Evolutionary conservation across 2,329 filamentous ascomycete species (phyloP), one percentile per base, ranked within the genome.

Genomic region (Colletotrichum aenigma): DNA sequence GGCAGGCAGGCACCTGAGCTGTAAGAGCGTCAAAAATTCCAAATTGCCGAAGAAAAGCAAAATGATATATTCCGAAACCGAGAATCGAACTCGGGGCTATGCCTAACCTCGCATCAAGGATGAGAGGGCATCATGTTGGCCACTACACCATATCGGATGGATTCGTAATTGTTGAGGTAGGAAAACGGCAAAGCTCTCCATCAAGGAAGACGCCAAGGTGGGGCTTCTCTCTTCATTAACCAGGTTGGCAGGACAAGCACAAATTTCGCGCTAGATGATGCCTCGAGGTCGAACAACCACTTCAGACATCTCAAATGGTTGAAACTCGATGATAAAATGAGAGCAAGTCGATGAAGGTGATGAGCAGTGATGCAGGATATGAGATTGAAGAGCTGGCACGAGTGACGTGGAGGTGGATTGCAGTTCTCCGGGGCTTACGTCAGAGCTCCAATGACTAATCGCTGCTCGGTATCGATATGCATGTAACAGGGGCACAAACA

Each of bases 81-180:
- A 70, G 67, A 70, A 70, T 62, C 58, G 56, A 70, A 70, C 56
- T 70, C 67, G 67, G 58, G 67, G 67, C 58, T 70, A 70, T 70
- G 58, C 58, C 67, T 70, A 62, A 55, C 67, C 67, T 34, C 67
- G 58, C 67, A 62, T 34, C 16, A n/a, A 13, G 2, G 8, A 69
- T 70, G 67, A 62, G 67, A 70, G 67, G 67, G 67, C 67, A 62
- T 70, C 67, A 70, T 70, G 38, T 70, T 70, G 56, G 56, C 67
- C 67, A 70, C 67, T 70, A 70, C 67, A 70, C 56, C 58, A 70
- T 61, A 70, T 70, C 67, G 67, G 67, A 70, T 18, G 56, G 67
- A 62, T 12, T 6, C 9, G 12, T 34, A 0, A 4, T 70, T 55
- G 7, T 52, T 52, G n/a, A 6, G 2, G 21, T 21, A 15, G 8